Base-by-base conservation (phyloP, 23 red algal genomes). In the Gracilaria domingensis region DNA sequence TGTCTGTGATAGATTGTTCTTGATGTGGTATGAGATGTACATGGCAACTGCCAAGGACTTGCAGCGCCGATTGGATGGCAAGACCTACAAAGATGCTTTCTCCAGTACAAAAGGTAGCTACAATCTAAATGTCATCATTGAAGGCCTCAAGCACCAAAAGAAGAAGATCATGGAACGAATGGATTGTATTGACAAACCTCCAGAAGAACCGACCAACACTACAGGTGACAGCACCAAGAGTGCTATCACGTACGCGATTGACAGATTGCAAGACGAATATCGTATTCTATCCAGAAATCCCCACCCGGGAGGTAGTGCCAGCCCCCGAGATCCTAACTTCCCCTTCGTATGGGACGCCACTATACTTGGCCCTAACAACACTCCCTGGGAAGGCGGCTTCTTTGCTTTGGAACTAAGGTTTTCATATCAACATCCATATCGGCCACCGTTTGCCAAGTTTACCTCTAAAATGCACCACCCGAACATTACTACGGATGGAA, bases 11-110 rank as follows among this genome's bases (percentile, higher is more conserved):
- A 65, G 92, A 61, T 77, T 81, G 29, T 88, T 94, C 72, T 48
- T 94, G 28, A 36, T 88, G 12, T 94, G 92, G 92, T 82, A 82
- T 49, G 92, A 94, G 18, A 94, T 94, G 92, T 94, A 88, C 58
- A 87, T 88, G 40, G 38, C 44, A 30, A 88, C 77, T 36, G 82
- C 83, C 71, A 86, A 60, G 30, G 92, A 94, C 45, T 79, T 88
- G 55, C 35, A 67, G 17, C 30, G 51, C 14, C 83, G 92, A 20
- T 16, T 61, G 72, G 83, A 94, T 24, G 75, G 84, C 7, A 88
- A 81, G 53, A 49, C 44, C 12, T 94, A 81, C 84, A 82, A 81
- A 34, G 92, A 94, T 75, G 49, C 74, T 14, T 94, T 94, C 65
- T 94, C 92, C 2, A 37, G 25, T 65, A 33, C 38, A 30, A 79